Evolutionary conservation across 2,329 filamentous ascomycete species (phyloP).

Genomic region (Ambrosiella beaveri): DNA sequence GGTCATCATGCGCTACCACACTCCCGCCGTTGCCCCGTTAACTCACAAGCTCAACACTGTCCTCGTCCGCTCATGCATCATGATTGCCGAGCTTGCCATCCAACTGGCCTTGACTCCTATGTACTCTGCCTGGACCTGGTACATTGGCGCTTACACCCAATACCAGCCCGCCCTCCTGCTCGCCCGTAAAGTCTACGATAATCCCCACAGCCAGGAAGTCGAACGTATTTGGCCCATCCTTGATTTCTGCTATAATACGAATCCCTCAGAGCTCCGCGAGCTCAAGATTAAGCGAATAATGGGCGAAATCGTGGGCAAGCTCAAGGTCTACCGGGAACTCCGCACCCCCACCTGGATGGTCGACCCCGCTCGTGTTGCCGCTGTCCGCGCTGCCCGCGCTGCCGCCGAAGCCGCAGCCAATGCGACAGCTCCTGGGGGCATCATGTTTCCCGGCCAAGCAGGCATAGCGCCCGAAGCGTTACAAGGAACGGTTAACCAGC

Average conservation of each 20-base stretch:
- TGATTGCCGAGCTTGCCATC: constrained; percentile 31
- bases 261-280: constrained; percentile 27
- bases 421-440: not conserved
- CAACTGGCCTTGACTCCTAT: constrained; percentile 27
- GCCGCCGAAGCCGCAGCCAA: not conserved
- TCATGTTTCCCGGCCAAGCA: not conserved
- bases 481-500: not conserved
- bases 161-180: constrained; percentile 55
- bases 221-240: constrained; percentile 53
- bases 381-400: not conserved
- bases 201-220: constrained; percentile 38
- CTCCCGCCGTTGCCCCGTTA: constrained; percentile 28
- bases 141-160: constrained; percentile 52
- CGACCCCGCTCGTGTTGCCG: not conserved
- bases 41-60: constrained; percentile 47
- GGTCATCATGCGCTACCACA: constrained; percentile 50
- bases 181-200: constrained; percentile 47
- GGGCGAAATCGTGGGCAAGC: constrained; percentile 18
- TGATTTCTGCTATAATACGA: constrained; percentile 53
- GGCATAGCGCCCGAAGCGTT: too few relatives aligned
- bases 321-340: constrained; percentile 10
- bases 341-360: constrained; percentile 8
- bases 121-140: constrained; percentile 51
- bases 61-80: constrained; percentile 42
- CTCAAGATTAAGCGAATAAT: constrained; percentile 28